Base-by-base conservation (phyloP, 2,329 filamentous ascomycete genomes). In the Aureobasidium pullulans region DNA sequence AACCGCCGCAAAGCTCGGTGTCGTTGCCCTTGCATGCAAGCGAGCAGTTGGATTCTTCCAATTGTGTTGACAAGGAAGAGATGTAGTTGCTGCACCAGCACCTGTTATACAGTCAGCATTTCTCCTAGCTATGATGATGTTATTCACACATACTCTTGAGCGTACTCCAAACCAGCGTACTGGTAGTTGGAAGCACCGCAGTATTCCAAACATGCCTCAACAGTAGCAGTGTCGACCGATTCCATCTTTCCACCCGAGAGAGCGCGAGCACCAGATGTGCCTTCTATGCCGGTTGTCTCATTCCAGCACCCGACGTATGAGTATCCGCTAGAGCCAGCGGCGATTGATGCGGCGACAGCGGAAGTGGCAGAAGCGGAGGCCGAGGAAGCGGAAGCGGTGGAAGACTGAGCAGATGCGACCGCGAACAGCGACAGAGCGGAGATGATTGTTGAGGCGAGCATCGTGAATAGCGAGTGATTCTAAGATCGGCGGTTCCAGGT, bases 31-130 rank as follows among this genome's bases (percentile, higher is more conserved):
- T 76, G 64, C 84, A 86, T 0, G 79, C 70, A 34, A 78, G 74
- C 60, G 78, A 70, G 69, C 83, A 86, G 2, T 71, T 70, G 16
- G 63, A 64, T 23, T 84, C 81, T 32, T 74, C 65, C 9, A 83
- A 68, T 62, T 76, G 75, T 9, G 66, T 68, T 15, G 80, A 76
- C 28, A 82, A 73, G 8, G 71, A 68, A 8, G 76, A 76, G n/a
- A 85, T 65, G 48, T 72, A 72, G 16, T 77, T 72, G 23, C 79
- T 75, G 69, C 84, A 86, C 77, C 81, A 85, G 75, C 83, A 86
- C 52, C 52, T 56, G 40, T 15, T 6, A 28, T 28, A 37, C 7
- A 16, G 29, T 54, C 29, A 54, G 50, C 34, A 32, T 43, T 2
- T 1, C 13, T 54, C n/a, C 31, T 40, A 36, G n/a, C 5, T 13